phyloP scores from a whole-genome alignment of 73 alveolate genomes.

The Paramecium sonneborni region DNA sequence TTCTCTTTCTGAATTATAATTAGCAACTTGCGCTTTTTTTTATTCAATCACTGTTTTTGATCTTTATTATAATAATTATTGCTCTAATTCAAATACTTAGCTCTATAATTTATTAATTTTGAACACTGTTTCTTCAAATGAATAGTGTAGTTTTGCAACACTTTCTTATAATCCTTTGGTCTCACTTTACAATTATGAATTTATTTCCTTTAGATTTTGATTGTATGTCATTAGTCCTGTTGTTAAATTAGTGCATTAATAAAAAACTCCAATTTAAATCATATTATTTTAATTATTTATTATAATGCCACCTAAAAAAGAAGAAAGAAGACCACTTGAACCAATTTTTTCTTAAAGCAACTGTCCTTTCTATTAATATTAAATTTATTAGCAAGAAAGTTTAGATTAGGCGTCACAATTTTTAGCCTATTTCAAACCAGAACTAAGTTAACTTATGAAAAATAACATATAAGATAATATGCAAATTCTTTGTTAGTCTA shows the following conservation, averaged over 20 bases:
- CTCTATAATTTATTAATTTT: neutral
- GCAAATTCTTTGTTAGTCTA: neutral
- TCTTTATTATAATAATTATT: neutral
- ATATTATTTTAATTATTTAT: neutral
- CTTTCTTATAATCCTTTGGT: constrained; percentile 16
- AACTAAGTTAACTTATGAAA: neutral
- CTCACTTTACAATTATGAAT: neutral
- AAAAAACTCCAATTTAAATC: neutral
- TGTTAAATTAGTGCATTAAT: constrained; percentile 25
- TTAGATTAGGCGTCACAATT: neutral
- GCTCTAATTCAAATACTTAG: neutral
- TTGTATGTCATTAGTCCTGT: constrained; percentile 3
- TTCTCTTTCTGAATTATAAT: neutral
- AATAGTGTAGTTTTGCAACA: neutral
- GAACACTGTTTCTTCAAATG: neutral
- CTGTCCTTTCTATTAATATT: constrained; percentile 20
- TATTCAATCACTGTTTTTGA: neutral
- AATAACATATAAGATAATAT: constrained; percentile 6
- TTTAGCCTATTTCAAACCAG: constrained; percentile 33
- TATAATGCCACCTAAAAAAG: constrained; percentile 58
- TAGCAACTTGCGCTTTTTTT: neutral
- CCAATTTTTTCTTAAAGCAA: neutral
- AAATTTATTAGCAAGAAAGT: neutral
- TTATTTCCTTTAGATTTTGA: neutral
- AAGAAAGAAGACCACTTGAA: constrained; percentile 42